Evolutionary conservation across 331 rosid genomes (phyloP).

Genomic region (Quercus tomentella): DNA sequence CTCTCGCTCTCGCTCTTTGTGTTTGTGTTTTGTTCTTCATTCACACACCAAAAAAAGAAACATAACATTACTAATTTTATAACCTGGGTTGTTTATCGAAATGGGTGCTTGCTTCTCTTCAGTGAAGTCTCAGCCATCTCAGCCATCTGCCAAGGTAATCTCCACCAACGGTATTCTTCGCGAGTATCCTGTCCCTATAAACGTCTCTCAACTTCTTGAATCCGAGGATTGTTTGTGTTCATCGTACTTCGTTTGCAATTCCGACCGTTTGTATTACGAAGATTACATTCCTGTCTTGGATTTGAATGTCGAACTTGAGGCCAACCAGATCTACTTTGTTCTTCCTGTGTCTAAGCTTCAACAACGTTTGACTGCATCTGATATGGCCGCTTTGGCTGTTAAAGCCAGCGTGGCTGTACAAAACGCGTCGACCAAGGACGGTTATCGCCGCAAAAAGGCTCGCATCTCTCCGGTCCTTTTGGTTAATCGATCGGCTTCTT

Average conservation of each 20-base stretch:
- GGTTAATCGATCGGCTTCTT: neutral
- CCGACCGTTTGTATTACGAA: slow-evolving; percentile 33
- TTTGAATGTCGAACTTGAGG: slow-evolving; percentile 13
- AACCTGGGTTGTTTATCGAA: neutral
- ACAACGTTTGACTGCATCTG: slow-evolving; percentile 24
- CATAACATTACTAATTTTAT: neutral
- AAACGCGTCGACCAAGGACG: neutral
- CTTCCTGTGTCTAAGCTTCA: slow-evolving; percentile 27
- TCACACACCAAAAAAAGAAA: neutral
- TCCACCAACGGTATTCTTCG: slow-evolving; percentile 26
- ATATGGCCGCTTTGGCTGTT: slow-evolving; percentile 52
- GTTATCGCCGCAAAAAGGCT: slow-evolving; percentile 17
- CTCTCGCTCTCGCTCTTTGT: neutral
- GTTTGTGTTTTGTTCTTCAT: neutral
- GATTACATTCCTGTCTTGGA: slow-evolving; percentile 20
- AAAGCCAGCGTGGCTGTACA: slow-evolving; percentile 46
- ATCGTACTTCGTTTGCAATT: slow-evolving; percentile 28
- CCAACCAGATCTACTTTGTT: slow-evolving; percentile 41
- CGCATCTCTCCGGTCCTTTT: slow-evolving; percentile 33
- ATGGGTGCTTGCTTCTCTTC: slow-evolving; percentile 34
- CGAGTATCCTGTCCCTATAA: slow-evolving; percentile 27
- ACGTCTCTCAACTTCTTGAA: slow-evolving; percentile 35
- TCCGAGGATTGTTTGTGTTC: neutral
- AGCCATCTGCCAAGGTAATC: slow-evolving; percentile 29
- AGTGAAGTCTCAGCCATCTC: neutral